Evolutionary conservation across 371 early-diverging fungal genomes (phyloP), one percentile per base, ranked within the genome.

Genomic region (Globomyces sp.): DNA sequence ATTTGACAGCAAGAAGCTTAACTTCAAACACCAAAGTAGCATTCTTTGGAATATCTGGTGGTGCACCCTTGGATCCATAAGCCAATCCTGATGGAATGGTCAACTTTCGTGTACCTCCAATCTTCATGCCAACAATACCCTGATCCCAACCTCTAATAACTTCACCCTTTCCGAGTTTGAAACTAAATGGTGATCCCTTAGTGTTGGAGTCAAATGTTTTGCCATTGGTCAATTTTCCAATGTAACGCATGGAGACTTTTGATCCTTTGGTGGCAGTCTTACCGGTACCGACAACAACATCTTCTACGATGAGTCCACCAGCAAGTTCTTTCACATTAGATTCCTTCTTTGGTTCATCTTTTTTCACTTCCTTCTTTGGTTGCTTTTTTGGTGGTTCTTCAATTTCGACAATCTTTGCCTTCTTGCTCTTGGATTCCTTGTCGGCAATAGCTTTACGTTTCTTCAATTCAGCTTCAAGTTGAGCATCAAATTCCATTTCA

Each of bases 111-210:
- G 90, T 88, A 64, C 94, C 95, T 62, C 94, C 94, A 59, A 90
- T 80, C 78, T 89, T 86, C 96, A 98, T 95, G 45, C 96, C 96
- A 47, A 74, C 75, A 63, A 95, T 79, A 63, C 96, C 96, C 34
- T 84, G 59, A 72, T 95, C 96, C 95, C 95, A 94, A 41, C 96
- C 98, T 77, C 89, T 87, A 77, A 98, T 98, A 49, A 98, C 98
- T 76, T 96, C 92, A 66, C 93, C 93, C 39, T 77, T 80, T 8
- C 95, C 96, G 46, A 98, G 83, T 11, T 80, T 80, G 84, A 96
- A 96, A 70, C 63, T 76, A 81, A 98, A 95, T 3, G 97, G 95
- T 9, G 65, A 57, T 46, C 97, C 96, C 68, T 84, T 86, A 58
- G 86, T 85, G 82, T 94, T 95, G 75, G 88, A 82, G 81, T 98